phyloP scores from a whole-genome alignment of 2,329 filamentous ascomycete genomes.

The Cryphonectria naterciae region DNA sequence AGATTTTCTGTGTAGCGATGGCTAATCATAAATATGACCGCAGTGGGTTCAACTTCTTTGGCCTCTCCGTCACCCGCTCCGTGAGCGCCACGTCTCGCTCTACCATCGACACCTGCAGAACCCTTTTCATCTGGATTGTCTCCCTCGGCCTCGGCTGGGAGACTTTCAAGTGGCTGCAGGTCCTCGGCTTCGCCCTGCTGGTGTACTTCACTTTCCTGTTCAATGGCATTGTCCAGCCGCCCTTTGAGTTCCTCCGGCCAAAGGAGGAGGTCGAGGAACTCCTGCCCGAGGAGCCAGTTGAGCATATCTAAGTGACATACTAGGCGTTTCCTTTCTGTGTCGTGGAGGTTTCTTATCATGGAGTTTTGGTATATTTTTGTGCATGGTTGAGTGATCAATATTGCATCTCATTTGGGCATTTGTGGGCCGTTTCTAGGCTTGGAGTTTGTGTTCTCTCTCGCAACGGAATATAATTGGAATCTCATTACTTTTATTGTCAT shows the following conservation, averaged over 20 bases:
- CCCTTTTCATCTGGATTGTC: conserved; percentile 97
- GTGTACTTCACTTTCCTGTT: conserved; percentile 98
- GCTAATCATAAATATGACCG: conserved; percentile 16
- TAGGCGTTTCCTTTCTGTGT: neutral
- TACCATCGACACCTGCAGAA: conserved; percentile 96
- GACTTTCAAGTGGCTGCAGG: conserved; percentile 95
- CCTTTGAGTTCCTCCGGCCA: conserved; percentile 68
- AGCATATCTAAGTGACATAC: conserved; percentile 54
- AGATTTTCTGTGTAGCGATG: neutral
- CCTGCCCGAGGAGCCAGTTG: conserved; percentile 81
- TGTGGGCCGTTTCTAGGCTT: neutral
- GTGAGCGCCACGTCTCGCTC: conserved; percentile 93
- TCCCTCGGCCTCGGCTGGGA: conserved; percentile 95
- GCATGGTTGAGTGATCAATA: neutral
- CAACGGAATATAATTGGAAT: no score
- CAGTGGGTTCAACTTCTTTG: conserved; percentile 98
- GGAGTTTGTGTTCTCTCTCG: neutral
- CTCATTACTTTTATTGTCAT: neutral
- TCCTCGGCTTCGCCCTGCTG: conserved; percentile 82
- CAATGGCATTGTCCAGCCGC: conserved; percentile 89
- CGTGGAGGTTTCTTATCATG: neutral
- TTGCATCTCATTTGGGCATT: neutral
- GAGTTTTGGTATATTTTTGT: neutral
- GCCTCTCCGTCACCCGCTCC: conserved; percentile 84
- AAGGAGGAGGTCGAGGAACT: conserved; percentile 64